phyloP scores from a whole-genome alignment of 2,329 filamentous ascomycete genomes.

The Xylaria sp. region DNA sequence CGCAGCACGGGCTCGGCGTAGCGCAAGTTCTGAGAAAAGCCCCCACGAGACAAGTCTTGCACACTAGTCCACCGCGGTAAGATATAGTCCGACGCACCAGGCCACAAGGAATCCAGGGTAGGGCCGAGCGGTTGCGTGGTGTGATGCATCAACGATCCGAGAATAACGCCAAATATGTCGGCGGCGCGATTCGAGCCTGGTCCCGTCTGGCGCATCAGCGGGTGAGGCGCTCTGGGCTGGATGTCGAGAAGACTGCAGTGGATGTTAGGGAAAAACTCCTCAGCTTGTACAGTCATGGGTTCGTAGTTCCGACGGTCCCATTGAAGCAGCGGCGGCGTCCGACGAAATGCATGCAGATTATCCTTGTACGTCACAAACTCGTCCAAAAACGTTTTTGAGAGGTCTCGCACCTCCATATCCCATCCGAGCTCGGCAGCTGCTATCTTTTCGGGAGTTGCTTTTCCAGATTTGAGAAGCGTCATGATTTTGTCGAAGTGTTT shows the following conservation, averaged over 20 bases:
- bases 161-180: conserved; percentile 65
- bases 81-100: conserved; percentile 68
- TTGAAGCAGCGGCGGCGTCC: conserved; percentile 62
- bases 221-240: conserved; percentile 66
- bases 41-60: conserved; percentile 59
- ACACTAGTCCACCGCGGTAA: conserved; percentile 60
- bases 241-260: conserved; percentile 72
- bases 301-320: conserved; percentile 80
- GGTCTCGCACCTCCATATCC: conserved; percentile 48
- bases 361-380: conserved; percentile 60
- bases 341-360: conserved; percentile 62
- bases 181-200: conserved; percentile 54
- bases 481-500: conserved; percentile 23
- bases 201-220: conserved; percentile 59
- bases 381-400: conserved; percentile 35
- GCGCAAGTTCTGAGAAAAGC: conserved; percentile 52
- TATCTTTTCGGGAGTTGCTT: conserved; percentile 43
- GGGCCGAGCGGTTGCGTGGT: conserved; percentile 52
- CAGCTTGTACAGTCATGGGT: conserved; percentile 65
- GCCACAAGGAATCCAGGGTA: conserved; percentile 64
- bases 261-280: conserved; percentile 75
- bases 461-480: conserved; percentile 30
- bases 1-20: conserved; percentile 58
- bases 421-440: conserved; percentile 49
- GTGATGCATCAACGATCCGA: conserved; percentile 54